Conservation (phyloP, 768 basidiomycete genomes). For the Suillus americanus region DNA sequence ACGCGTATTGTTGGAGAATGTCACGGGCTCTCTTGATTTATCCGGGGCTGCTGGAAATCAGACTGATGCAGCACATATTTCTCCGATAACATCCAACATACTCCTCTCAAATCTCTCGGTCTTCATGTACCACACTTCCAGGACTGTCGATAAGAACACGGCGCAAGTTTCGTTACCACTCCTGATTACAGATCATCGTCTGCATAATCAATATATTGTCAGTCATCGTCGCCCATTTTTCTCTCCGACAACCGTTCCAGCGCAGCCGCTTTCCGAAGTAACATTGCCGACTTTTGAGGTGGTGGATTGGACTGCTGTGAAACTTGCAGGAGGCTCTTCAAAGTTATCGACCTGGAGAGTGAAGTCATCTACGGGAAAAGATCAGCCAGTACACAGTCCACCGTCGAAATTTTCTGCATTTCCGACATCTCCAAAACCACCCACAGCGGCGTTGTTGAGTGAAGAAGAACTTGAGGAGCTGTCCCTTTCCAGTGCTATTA, state of each 20-base stretch:
- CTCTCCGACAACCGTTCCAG: constrained; percentile 12
- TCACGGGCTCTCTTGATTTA: constrained; percentile 23
- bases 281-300: constrained; percentile 57
- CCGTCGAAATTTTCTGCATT: constrained; percentile 16
- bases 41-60: constrained; percentile 9
- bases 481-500: constrained; percentile 17
- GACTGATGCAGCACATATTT: constrained; percentile 9
- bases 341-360: constrained; percentile 66
- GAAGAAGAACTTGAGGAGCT: constrained; percentile 16
- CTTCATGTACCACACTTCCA: constrained; percentile 45
- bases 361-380: constrained; percentile 25
- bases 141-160: constrained; percentile 9
- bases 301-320: constrained; percentile 59
- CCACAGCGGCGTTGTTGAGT: constrained; percentile 18
- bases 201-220: constrained; percentile 55
- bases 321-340: constrained; percentile 40
- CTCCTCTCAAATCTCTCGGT: constrained; percentile 51
- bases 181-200: constrained; percentile 70
- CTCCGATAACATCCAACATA: constrained; percentile 11
- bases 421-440: constrained; percentile 17
- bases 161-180: constrained; percentile 56
- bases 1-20: constrained; percentile 49
- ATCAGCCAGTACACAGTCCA: constrained; percentile 19
- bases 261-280: constrained; percentile 19
- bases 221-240: constrained; percentile 43